These are phyloP conservation scores for Nigrospora sphaerica DNA, from an alignment of 2,329 filamentous ascomycete species.

Conservation along the genomic window DNA sequence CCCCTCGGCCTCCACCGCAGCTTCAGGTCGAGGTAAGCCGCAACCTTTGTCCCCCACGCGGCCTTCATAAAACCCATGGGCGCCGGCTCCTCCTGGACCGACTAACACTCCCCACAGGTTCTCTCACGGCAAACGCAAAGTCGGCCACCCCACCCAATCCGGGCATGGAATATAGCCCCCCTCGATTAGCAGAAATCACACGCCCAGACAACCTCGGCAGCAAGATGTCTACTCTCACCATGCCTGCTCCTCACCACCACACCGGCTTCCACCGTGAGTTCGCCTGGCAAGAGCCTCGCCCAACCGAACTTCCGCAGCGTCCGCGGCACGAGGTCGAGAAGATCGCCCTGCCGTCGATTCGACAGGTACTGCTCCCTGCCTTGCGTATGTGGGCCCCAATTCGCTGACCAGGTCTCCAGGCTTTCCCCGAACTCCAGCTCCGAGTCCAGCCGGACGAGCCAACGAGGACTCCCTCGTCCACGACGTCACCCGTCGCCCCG, in stretches of 20 bases:
- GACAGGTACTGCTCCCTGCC: conserved; percentile 32
- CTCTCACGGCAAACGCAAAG: conserved; percentile 1
- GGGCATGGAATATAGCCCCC: conserved; percentile 35
- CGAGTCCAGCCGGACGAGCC: conserved; percentile 23
- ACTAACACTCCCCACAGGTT: conserved; percentile 7
- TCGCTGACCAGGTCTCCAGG: conserved; percentile 21
- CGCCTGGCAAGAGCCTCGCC: conserved; percentile 29
- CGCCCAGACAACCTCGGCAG: conserved; percentile 17
- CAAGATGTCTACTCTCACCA: conserved; percentile 45
- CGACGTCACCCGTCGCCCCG: conserved; percentile 25
- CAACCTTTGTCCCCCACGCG: too few species aligned
- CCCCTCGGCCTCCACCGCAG: not conserved
- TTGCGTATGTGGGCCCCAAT: not conserved
- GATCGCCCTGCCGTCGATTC: conserved; percentile 43
- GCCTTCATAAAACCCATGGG: not conserved
- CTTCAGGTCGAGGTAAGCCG: not conserved
- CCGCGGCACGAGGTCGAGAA: conserved; percentile 30
- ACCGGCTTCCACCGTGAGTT: conserved; percentile 31
- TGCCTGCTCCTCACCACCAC: conserved; percentile 33
- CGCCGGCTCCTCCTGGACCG: not conserved
- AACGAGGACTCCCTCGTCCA: conserved; percentile 23
- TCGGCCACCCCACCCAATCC: conserved; percentile 1
- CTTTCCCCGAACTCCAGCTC: conserved; percentile 37
- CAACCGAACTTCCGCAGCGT: conserved; percentile 25
- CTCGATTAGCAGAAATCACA: conserved; percentile 18